Conservation (phyloP, 2,329 filamentous ascomycete genomes). For the Colletotrichum australisinense region DNA sequence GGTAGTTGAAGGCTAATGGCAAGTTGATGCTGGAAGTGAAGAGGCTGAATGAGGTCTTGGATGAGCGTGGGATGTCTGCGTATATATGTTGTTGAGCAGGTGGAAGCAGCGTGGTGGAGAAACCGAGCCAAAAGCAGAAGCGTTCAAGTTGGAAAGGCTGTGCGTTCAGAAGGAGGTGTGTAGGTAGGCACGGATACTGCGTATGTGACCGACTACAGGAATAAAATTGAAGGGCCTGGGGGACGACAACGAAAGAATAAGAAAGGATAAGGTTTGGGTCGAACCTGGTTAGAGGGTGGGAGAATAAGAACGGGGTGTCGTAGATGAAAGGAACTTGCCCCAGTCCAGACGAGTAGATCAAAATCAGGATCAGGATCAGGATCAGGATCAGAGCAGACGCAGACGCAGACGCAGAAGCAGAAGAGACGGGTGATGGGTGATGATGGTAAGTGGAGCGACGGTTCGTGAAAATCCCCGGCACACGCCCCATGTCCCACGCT, state of each 20-base stretch:
- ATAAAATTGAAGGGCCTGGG: constrained; percentile 31
- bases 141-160: constrained; percentile 18
- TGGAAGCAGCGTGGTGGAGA: constrained; percentile 33
- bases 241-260: constrained; percentile 19
- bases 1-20: background rate
- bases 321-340: background rate
- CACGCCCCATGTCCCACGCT: background rate
- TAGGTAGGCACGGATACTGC: background rate
- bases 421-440: background rate
- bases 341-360: constrained; percentile 8
- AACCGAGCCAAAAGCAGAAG: constrained; percentile 21
- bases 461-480: constrained; percentile 27
- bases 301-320: constrained; percentile 4
- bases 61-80: constrained; percentile 19
- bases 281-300: constrained; percentile 27
- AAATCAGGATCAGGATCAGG: constrained; percentile 8
- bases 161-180: constrained; percentile 10
- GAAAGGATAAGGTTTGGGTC: constrained; percentile 34
- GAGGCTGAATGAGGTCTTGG: constrained; percentile 11
- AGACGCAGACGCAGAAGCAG: background rate
- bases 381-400: background rate
- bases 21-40: constrained; percentile 1
- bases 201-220: constrained; percentile 18
- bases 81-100: constrained; percentile 33
- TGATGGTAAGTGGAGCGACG: constrained; percentile 25